phyloP scores from a whole-genome alignment of 2,329 filamentous ascomycete genomes.

The Chaetothyriales sp. region DNA sequence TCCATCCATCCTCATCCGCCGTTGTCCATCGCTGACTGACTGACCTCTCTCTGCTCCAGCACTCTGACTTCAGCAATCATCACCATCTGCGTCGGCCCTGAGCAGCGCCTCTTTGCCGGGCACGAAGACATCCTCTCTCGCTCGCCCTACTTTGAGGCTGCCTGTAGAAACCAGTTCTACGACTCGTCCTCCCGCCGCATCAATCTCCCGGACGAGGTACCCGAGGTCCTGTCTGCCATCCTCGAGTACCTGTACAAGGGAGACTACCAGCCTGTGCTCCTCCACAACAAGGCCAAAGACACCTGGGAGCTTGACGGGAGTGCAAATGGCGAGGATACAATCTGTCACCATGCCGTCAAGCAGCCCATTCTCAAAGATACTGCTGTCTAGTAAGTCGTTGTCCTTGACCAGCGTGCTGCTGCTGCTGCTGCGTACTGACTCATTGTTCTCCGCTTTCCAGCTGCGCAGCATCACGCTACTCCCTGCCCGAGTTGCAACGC shows the following conservation, averaged over 20 bases:
- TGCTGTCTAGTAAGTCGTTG: conserved; percentile 54
- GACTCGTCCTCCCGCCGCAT: conserved; percentile 58
- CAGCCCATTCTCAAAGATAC: conserved; percentile 79
- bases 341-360: conserved; percentile 59
- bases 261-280: conserved; percentile 80
- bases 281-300: conserved; percentile 73
- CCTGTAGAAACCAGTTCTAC: conserved; percentile 52
- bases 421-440: not conserved
- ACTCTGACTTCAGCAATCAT: conserved; percentile 54
- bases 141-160: conserved; percentile 67
- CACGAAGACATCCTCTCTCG: conserved; percentile 82
- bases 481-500: conserved; percentile 79
- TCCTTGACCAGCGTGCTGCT: too few species aligned
- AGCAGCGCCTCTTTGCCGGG: conserved; percentile 76
- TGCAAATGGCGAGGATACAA: conserved; percentile 31
- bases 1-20: not conserved
- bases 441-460: not conserved
- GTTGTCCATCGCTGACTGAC: conserved; percentile 2
- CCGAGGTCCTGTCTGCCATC: conserved; percentile 81
- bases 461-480: conserved; percentile 78
- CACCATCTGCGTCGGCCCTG: conserved; percentile 63
- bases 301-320: conserved; percentile 77
- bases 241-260: conserved; percentile 97
- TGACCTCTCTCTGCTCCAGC: conserved; percentile 22
- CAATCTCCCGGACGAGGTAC: conserved; percentile 62